Base-by-base conservation (phyloP, 2,329 filamentous ascomycete genomes). In the Pezicula radicicola region DNA sequence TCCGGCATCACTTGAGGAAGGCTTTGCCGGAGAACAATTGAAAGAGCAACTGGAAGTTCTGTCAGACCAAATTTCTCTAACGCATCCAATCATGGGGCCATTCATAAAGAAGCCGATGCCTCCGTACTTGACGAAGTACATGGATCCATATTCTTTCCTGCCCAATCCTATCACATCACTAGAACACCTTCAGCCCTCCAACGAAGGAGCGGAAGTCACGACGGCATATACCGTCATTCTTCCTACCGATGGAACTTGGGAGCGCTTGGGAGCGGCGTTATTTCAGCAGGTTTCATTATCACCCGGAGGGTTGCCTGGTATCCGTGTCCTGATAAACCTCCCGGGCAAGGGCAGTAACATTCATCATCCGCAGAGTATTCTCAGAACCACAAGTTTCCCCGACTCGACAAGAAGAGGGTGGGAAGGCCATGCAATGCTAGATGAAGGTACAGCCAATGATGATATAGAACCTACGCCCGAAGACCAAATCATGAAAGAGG, bases 111-210 rank as follows among this genome's bases (percentile, higher is more conserved):
- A 73, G 50, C 68, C 74, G 36, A 74, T 87, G 67, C 75, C 81
- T 0, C 58, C 66, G 1, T 65, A 74, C 13, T 69, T 87, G 25
- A 75, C 74, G 55, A 78, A 77, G 27, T 76, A 79, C 48, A 67
- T 85, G 16, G 84, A 87, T 50, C 83, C 83, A 0, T 75, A 85
- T n/a, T 75, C 82, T 2, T 86, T 81, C 63, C 71, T 87, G 0
- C 81, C 82, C 0, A 70, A 85, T 49, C 75, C 76, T 2, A 77
- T 76, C 2, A 68, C 51, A 65, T 42, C 44, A 6, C 40, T 56
- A 9, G 50, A 33, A 13, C 30, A 33, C 13, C 27, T 42, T 27
- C 10, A 28, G 13, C 25, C 33, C 4, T 40, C 33, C 37, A 21
- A 37, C 13, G 47, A 55, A 37, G 28, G 28, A 36, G 18, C 50